Percentiles rank a stretch among this genome's conserved stretches.
Evolutionary conservation across 306 rosid genomes (phyloP).

Genomic region (Castanospermum australe): DNA sequence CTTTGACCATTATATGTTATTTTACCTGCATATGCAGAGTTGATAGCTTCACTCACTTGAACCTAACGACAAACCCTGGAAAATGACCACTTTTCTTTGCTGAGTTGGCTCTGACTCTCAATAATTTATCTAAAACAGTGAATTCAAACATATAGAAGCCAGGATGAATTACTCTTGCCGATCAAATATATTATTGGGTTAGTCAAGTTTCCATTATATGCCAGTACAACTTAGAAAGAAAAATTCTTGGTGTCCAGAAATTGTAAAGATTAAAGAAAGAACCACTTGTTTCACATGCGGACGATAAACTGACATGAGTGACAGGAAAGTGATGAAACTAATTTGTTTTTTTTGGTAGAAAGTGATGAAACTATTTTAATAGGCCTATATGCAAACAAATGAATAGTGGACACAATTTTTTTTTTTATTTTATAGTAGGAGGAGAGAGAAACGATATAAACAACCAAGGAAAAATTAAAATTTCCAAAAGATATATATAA

Average conservation of each 20-base stretch:
- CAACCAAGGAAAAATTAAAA: background rate
- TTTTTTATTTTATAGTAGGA: too few species aligned
- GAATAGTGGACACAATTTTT: background rate
- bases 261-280: background rate
- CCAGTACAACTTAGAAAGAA: background rate
- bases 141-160: background rate
- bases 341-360: too few species aligned
- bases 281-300: background rate
- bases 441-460: background rate
- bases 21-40: slow-evolving; percentile 10
- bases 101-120: background rate
- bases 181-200: background rate
- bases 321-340: too few species aligned
- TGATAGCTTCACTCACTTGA: background rate
- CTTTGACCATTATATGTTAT: background rate
- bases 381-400: background rate
- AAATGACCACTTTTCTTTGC: background rate
- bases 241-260: background rate
- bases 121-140: background rate
- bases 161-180: background rate
- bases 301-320: too few species aligned
- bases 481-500: background rate
- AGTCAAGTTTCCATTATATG: background rate
- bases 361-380: too few species aligned
- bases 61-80: background rate